phyloP scores from a whole-genome alignment of 2,329 filamentous ascomycete species.

The Epichloe elymi region DNA sequence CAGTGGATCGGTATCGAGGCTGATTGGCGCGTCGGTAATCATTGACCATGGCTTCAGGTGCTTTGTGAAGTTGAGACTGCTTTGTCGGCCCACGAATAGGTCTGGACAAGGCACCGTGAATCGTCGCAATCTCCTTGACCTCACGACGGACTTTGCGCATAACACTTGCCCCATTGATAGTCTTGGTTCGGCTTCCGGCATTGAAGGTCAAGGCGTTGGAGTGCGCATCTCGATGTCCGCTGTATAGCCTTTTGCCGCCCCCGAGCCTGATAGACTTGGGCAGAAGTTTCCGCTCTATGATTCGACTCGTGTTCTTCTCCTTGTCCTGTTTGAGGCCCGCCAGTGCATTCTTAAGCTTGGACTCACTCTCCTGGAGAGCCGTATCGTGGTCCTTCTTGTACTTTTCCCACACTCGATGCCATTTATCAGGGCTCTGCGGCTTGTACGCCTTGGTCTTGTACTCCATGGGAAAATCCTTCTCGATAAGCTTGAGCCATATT shows the following conservation, averaged over 20 bases:
- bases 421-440: slow-evolving; percentile 54
- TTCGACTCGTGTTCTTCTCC: slow-evolving; percentile 40
- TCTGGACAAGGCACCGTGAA: slow-evolving; percentile 32
- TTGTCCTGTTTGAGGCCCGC: slow-evolving; percentile 44
- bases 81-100: slow-evolving; percentile 13
- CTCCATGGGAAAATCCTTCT: slow-evolving; percentile 59
- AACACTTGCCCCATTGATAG: slow-evolving; percentile 36
- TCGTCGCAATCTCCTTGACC: slow-evolving; percentile 37
- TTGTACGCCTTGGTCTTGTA: slow-evolving; percentile 46
- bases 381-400: slow-evolving; percentile 47
- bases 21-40: slow-evolving; percentile 34
- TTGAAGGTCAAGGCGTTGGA: slow-evolving; percentile 29
- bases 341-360: slow-evolving; percentile 42
- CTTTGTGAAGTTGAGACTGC: slow-evolving; percentile 29
- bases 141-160: slow-evolving; percentile 44
- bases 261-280: slow-evolving; percentile 26
- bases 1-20: slow-evolving; percentile 17
- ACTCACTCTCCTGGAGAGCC: slow-evolving; percentile 46
- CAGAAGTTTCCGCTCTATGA: slow-evolving; percentile 38
- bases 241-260: slow-evolving; percentile 13
- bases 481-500: slow-evolving; percentile 70
- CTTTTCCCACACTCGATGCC: slow-evolving; percentile 65
- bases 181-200: slow-evolving; percentile 38
- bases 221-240: slow-evolving; percentile 16
- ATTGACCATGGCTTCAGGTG: slow-evolving; percentile 40